These are phyloP conservation scores for Phytopythium sindhum DNA, from an alignment of 352 stramenopile genomes.

Conservation along the genomic window DNA sequence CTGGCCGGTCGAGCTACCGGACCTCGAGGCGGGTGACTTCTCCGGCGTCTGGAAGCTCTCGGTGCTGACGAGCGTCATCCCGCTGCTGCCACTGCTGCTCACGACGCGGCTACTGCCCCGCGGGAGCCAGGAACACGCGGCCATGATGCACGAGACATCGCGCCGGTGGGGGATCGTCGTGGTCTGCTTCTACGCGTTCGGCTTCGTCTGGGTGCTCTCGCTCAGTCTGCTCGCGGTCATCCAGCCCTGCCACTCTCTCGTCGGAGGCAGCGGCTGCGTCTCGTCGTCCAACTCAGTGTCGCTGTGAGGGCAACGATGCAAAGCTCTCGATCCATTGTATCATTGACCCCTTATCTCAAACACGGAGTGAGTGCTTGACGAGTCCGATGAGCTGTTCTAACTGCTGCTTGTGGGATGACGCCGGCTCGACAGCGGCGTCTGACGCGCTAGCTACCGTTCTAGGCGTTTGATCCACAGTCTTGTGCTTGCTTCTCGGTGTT, in stretches of 20 bases:
- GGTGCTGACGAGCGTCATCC: slow-evolving; percentile 54
- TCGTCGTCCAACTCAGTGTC: background rate
- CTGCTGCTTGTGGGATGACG: slow-evolving; percentile 35
- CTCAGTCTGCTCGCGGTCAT: slow-evolving; percentile 69
- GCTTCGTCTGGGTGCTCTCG: slow-evolving; percentile 60
- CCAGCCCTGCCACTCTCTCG: slow-evolving; percentile 54
- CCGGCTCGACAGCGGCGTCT: background rate
- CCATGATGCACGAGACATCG: slow-evolving; percentile 52
- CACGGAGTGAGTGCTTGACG: slow-evolving; percentile 32
- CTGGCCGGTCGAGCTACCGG: slow-evolving; percentile 66
- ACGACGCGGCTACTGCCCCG: slow-evolving; percentile 49
- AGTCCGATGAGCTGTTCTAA: slow-evolving; percentile 53
- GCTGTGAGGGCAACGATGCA: background rate
- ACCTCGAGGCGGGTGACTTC: slow-evolving; percentile 55
- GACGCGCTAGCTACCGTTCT: background rate
- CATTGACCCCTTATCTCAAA: background rate
- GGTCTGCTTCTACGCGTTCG: slow-evolving; percentile 44
- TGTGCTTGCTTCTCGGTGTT: background rate
- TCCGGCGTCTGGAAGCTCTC: slow-evolving; percentile 79
- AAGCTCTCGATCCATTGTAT: background rate
- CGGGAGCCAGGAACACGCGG: slow-evolving; percentile 40
- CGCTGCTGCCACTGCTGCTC: slow-evolving; percentile 39
- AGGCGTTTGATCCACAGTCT: background rate
- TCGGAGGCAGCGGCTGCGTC: slow-evolving; percentile 57
- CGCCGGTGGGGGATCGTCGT: slow-evolving; percentile 23